phyloP scores from a whole-genome alignment of 1,284 basidiomycete species.

The Macrocystidia cucumis region DNA sequence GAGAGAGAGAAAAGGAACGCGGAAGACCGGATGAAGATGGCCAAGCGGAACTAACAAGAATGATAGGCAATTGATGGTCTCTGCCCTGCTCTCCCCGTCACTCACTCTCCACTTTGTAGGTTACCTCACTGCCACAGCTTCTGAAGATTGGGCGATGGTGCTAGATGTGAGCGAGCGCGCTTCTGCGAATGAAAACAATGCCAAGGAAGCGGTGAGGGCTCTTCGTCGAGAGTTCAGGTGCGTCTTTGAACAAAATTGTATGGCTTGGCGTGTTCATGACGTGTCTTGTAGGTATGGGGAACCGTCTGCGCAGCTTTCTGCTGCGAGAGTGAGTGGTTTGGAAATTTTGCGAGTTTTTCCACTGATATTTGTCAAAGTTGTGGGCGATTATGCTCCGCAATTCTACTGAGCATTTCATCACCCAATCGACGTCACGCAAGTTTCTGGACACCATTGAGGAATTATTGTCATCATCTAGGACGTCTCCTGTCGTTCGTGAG shows the following conservation, averaged over 20 bases:
- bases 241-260: slow-evolving; percentile 14
- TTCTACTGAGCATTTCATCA: slow-evolving; percentile 54
- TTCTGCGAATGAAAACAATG: slow-evolving; percentile 53
- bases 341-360: background rate
- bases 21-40: slow-evolving; percentile 22
- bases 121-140: slow-evolving; percentile 64
- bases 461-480: slow-evolving; percentile 46
- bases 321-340: slow-evolving; percentile 48
- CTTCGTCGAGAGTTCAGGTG: slow-evolving; percentile 73
- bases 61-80: slow-evolving; percentile 46
- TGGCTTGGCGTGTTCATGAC: slow-evolving; percentile 3
- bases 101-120: slow-evolving; percentile 30
- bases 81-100: slow-evolving; percentile 1
- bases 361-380: slow-evolving; percentile 32
- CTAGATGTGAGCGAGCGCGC: slow-evolving; percentile 74
- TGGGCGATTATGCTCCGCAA: slow-evolving; percentile 82
- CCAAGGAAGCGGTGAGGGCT: slow-evolving; percentile 70
- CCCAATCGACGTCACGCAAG: slow-evolving; percentile 65
- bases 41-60: slow-evolving; percentile 49
- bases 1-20: slow-evolving; percentile 26
- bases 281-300: slow-evolving; percentile 48
- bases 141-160: slow-evolving; percentile 73
- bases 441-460: slow-evolving; percentile 72
- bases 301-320: slow-evolving; percentile 61
- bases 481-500: slow-evolving; percentile 67